A percentile compares a stretch with the other conserved stretches of the same genome.
phyloP scores from a whole-genome alignment of 345 rosid species.

The Trapa incisa region DNA sequence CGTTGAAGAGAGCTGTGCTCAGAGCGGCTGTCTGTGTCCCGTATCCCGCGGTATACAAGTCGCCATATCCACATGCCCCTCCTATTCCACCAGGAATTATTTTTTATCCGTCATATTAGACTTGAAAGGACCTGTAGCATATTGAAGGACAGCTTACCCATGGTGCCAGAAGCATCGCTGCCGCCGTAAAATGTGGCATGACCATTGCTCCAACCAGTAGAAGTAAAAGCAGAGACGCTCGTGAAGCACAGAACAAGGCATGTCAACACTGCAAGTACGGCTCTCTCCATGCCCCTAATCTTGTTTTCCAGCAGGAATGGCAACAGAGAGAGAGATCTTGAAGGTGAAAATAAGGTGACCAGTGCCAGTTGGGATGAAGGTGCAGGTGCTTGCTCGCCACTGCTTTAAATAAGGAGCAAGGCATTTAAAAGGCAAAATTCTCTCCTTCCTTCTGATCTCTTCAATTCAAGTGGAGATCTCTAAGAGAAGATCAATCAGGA shows the following conservation, averaged over 20 bases:
- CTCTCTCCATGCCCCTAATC: slow-evolving; percentile 25
- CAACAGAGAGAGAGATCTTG: not conserved
- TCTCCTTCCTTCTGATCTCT: slow-evolving; percentile 26
- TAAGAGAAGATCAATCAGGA: no score
- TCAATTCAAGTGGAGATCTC: slow-evolving; percentile 10
- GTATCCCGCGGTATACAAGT: slow-evolving; percentile 53
- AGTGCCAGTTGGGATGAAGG: slow-evolving; percentile 1
- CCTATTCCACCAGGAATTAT: slow-evolving; percentile 20
- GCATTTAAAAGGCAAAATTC: slow-evolving; percentile 7
- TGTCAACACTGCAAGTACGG: slow-evolving; percentile 8
- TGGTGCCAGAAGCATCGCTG: slow-evolving; percentile 71
- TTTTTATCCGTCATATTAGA: not conserved
- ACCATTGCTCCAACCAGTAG: slow-evolving; percentile 49
- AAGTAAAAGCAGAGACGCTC: slow-evolving; percentile 24
- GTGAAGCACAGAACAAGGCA: slow-evolving; percentile 19
- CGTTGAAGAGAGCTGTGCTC: slow-evolving; percentile 61
- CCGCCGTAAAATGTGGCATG: slow-evolving; percentile 89
- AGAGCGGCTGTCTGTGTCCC: slow-evolving; percentile 63
- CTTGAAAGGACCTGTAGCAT: not conserved
- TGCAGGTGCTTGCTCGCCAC: not conserved
- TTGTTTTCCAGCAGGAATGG: not conserved
- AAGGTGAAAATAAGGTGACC: not conserved
- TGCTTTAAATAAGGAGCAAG: slow-evolving; percentile 8
- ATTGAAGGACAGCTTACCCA: slow-evolving; percentile 28
- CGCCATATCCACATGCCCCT: slow-evolving; percentile 74